Base-by-base conservation (phyloP, 2,329 filamentous ascomycete species). In the Trichoderma simmonsii region DNA sequence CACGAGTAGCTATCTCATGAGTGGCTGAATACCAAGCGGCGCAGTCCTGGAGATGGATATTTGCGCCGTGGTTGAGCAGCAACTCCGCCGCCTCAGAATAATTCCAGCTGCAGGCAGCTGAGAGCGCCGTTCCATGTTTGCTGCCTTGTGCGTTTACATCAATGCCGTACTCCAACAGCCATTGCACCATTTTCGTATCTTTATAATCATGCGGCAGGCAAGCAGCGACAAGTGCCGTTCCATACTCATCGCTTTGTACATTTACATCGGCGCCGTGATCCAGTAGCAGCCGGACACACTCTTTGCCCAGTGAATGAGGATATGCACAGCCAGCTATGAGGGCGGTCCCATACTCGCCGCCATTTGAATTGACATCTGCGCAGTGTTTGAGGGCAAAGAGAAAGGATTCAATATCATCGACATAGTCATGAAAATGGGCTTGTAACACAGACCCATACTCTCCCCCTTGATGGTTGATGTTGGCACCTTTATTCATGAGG, bases 351-450 rank as follows among this genome's bases (percentile, higher is more conserved):
- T 48, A 11, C 8, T 21, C n/a, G 18, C 43, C 43, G 8, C 43
- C 43, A 21, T 21, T n/a, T 3, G 18, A 8, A 6, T 48, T 48
- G 8, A 48, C 18, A 48, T 48, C 39, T 21, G 18, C 7, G 4
- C 18, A n/a, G 43, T 48, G 18, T 21, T 48, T 3, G 24, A 24
- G 24, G 24, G 24, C 24, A 4, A 48, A 18, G 43, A 48, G 18
- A 9, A 21, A 48, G 18, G 36, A 18, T 39, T 18, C 14, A 36
- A 36, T 5, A 1, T 36, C 3, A 0, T 3, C 14, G 5, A 3
- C 0, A 14, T 15, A 0, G 5, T 5, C 6, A 6, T 18, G 36
- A 39, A n/a, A n/a, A n/a, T 1, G 5, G n/a, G 43, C 18, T 3
- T 48, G 43, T 4, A 48, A 3, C 8, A 18, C 43, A 21, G 43